Evolutionary conservation across 2,329 filamentous ascomycete genomes (phyloP).

Genomic region (Aspergillus texensis): DNA sequence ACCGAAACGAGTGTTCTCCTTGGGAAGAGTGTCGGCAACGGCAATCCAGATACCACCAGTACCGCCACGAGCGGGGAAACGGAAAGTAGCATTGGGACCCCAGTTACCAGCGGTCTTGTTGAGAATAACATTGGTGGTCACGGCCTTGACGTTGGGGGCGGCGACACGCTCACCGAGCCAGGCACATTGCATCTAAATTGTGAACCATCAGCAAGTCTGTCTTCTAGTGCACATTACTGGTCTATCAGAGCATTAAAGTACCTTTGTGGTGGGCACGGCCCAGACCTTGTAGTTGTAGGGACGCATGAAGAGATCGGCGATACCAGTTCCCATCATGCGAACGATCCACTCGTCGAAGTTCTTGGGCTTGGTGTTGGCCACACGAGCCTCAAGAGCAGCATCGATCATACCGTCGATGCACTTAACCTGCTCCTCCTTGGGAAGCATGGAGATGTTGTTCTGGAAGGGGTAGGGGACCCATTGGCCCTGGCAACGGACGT

Average conservation of each 20-base stretch:
- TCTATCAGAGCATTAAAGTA: conserved; percentile 46
- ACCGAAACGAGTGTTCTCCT: conserved; percentile 89
- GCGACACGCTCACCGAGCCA: conserved; percentile 99
- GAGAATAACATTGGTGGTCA: conserved; percentile 91
- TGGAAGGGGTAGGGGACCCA: conserved; percentile 99
- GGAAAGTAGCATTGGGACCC: conserved; percentile 98
- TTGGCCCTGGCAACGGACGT: conserved; percentile 92
- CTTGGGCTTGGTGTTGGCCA: conserved; percentile 88
- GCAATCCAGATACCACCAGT: conserved; percentile 99
- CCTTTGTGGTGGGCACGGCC: conserved; percentile 96
- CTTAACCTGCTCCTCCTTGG: conserved; percentile 94
- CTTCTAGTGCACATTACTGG: background rate
- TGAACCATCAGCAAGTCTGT: conserved; percentile 13
- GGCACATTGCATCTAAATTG: conserved; percentile 86
- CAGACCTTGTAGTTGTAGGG: conserved; percentile 99
- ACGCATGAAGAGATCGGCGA: conserved; percentile 96
- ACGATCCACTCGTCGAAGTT: conserved; percentile 99
- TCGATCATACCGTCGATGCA: conserved; percentile 97
- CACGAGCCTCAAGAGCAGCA: conserved; percentile 82
- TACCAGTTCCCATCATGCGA: conserved; percentile 82
- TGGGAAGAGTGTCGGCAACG: conserved; percentile 87
- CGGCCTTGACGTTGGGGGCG: conserved; percentile 90
- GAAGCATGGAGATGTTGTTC: conserved; percentile 98
- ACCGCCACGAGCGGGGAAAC: conserved; percentile 92
- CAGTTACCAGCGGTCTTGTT: conserved; percentile 96